A percentile compares a stretch with the other conserved stretches of the same genome.
Conservation (phyloP, 73 alveolate genomes). For the Stentor roeselii region DNA sequence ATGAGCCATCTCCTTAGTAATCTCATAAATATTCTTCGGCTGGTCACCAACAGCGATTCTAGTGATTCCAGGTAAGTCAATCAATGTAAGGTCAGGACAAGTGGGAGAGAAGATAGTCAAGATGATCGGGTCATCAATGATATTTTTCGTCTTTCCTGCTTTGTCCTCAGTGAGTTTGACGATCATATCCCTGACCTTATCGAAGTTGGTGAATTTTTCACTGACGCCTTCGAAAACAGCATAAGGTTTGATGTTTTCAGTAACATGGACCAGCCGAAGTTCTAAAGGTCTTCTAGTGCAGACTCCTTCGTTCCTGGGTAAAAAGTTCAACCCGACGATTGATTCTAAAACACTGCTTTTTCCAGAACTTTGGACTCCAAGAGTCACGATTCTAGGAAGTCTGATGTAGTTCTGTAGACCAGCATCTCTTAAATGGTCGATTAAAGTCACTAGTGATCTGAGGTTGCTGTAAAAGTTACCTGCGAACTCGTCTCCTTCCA, state of each 20-base stretch:
- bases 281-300: slow-evolving; percentile 94
- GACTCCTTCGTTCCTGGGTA: slow-evolving; percentile 94
- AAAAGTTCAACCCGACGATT: slow-evolving; percentile 97
- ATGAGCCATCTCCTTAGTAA: slow-evolving; percentile 90
- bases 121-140: slow-evolving; percentile 93
- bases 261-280: slow-evolving; percentile 71
- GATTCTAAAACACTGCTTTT: slow-evolving; percentile 95
- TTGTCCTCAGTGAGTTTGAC: slow-evolving; percentile 87
- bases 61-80: slow-evolving; percentile 99
- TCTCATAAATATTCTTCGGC: slow-evolving; percentile 41
- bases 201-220: slow-evolving; percentile 3
- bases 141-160: slow-evolving; percentile 87
- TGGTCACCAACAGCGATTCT: slow-evolving; percentile 67
- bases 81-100: slow-evolving; percentile 97
- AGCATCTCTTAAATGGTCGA: slow-evolving; percentile 95
- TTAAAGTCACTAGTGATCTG: slow-evolving; percentile 34
- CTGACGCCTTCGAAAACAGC: background rate
- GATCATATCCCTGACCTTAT: slow-evolving; percentile 59
- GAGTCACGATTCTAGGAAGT: slow-evolving; percentile 86
- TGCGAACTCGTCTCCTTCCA: too few relatives aligned
- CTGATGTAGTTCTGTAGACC: slow-evolving; percentile 96
- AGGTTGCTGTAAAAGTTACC: background rate
- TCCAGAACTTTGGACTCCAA: slow-evolving; percentile 30
- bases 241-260: background rate
- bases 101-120: slow-evolving; percentile 90